Evolutionary conservation across 768 basidiomycete genomes (phyloP).

Genomic region (Boletus edulis): DNA sequence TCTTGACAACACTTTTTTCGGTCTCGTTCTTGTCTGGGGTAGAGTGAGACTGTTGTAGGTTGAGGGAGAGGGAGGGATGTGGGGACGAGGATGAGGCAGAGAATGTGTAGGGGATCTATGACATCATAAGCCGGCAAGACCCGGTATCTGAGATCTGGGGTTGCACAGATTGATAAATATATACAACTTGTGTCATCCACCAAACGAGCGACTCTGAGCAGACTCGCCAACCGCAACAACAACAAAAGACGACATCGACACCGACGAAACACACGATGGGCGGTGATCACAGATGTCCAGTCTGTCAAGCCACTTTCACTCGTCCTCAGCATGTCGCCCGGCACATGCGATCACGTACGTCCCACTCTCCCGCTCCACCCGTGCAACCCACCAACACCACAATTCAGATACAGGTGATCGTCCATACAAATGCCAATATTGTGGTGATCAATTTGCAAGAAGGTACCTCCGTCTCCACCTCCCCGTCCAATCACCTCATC

Average conservation of each 20-base stretch:
- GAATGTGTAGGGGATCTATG: constrained; percentile 10
- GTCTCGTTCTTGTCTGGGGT: background rate
- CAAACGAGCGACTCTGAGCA: constrained; percentile 16
- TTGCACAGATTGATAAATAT: constrained; percentile 29
- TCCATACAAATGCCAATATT: constrained; percentile 85
- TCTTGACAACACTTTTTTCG: constrained; percentile 29
- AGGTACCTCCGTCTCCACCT: constrained; percentile 45
- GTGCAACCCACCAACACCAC: background rate
- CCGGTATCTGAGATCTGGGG: constrained; percentile 38
- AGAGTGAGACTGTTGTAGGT: background rate
- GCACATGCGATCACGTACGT: constrained; percentile 89
- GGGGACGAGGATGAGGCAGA: no score
- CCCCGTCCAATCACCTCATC: constrained; percentile 6
- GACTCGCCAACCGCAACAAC: constrained; percentile 1
- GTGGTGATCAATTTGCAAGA: constrained; percentile 87
- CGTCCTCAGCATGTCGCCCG: constrained; percentile 87
- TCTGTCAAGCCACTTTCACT: constrained; percentile 85
- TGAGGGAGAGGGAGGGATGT: background rate
- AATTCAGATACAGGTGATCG: constrained; percentile 80
- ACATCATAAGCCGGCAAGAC: constrained; percentile 29
- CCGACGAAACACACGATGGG: constrained; percentile 45
- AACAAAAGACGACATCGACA: constrained; percentile 1
- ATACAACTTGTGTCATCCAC: constrained; percentile 38
- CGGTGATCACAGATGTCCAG: constrained; percentile 84
- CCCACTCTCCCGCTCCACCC: constrained; percentile 22